A percentile compares a stretch with the other conserved stretches of the same genome.
Conservation (phyloP, 805 yeast genomes). For the Ogataea trehalophila region DNA sequence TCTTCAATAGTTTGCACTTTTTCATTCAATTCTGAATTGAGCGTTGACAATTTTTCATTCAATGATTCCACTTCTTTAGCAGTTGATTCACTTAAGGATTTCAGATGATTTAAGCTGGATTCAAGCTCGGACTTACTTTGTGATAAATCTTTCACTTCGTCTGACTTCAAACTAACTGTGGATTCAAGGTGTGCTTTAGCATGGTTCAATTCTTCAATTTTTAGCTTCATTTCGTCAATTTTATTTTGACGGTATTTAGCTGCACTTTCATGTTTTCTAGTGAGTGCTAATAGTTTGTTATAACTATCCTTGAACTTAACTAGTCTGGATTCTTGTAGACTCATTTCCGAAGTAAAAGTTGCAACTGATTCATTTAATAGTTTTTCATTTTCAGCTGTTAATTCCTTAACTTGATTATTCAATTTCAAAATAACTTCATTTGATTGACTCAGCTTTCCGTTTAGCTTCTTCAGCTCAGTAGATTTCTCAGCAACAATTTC, state of each 20-base stretch:
- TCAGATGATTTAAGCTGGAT: slow-evolving; percentile 2
- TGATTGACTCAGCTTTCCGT: slow-evolving; percentile 3
- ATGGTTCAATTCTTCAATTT: slow-evolving; percentile 16
- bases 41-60: slow-evolving; percentile 11
- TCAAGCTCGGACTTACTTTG: slow-evolving; percentile 7
- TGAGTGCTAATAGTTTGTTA: slow-evolving; percentile 16
- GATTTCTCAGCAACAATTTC: slow-evolving; percentile 9
- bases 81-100: neutral
- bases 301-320: slow-evolving; percentile 14
- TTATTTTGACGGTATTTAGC: slow-evolving; percentile 6
- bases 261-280: slow-evolving; percentile 15
- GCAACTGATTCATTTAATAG: slow-evolving; percentile 7
- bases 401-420: slow-evolving; percentile 13
- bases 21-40: slow-evolving; percentile 11
- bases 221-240: slow-evolving; percentile 10
- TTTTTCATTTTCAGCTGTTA: slow-evolving; percentile 14
- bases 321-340: slow-evolving; percentile 14
- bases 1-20: slow-evolving; percentile 3
- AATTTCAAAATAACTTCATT: neutral
- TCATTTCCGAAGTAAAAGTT: slow-evolving; percentile 9
- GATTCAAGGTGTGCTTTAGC: slow-evolving; percentile 18
- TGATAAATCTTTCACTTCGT: slow-evolving; percentile 15
- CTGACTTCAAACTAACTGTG: slow-evolving; percentile 17
- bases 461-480: slow-evolving; percentile 3
- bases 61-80: slow-evolving; percentile 10